These are phyloP conservation scores for Begonia peltatifolia DNA, from an alignment of 306 rosid species.

Conservation along the genomic window DNA sequence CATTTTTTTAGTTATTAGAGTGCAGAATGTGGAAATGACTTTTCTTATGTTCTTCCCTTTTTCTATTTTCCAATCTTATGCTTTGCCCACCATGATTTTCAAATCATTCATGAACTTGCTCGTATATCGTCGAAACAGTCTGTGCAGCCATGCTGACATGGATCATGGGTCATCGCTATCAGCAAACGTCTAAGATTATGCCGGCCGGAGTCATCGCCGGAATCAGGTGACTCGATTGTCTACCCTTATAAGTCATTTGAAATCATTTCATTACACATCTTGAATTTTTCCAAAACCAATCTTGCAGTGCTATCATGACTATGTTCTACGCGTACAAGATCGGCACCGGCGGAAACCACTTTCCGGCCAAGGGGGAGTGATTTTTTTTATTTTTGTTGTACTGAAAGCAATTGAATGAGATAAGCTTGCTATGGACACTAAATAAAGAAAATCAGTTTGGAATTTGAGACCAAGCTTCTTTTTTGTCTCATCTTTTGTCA, in stretches of 20 bases:
- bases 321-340: slow-evolving; percentile 61
- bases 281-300: background rate
- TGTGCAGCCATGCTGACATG: slow-evolving; percentile 42
- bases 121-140: slow-evolving; percentile 27
- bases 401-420: too few relatives aligned
- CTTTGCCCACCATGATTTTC: too few relatives aligned
- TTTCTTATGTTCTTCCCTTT: too few relatives aligned
- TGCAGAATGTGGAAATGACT: too few relatives aligned
- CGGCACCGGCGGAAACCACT: slow-evolving; percentile 73
- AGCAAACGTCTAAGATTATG: slow-evolving; percentile 69
- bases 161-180: slow-evolving; percentile 74
- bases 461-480: too few relatives aligned
- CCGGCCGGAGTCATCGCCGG: slow-evolving; percentile 87
- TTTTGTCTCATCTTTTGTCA: too few relatives aligned
- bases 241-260: background rate
- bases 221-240: slow-evolving; percentile 33
- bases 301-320: slow-evolving; percentile 65
- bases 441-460: background rate
- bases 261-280: too few relatives aligned
- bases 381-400: background rate
- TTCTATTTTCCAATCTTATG: too few relatives aligned
- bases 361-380: slow-evolving; percentile 54
- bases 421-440: slow-evolving; percentile 3
- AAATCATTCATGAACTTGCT: background rate
- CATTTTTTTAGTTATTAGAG: too few relatives aligned